Base-by-base conservation (phyloP, 1,284 basidiomycete genomes). In the Sutorius eximius region DNA sequence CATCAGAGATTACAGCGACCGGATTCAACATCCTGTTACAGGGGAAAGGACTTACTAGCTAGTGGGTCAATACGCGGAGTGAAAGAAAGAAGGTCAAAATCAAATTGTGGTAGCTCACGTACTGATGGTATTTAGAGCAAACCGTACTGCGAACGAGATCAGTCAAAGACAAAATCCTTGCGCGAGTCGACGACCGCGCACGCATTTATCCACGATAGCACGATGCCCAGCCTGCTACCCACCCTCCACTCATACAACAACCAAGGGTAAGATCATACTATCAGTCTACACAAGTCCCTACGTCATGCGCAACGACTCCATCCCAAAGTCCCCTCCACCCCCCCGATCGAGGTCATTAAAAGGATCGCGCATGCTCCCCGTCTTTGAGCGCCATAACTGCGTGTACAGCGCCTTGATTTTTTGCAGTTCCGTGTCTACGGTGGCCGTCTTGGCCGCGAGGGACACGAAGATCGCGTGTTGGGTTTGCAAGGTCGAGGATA, bases 391-490 rank as follows among this genome's bases (percentile, higher is more conserved):
- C 86, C 86, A 89, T 9, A 89, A 72, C 55, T 82, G 78, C 1
- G 78, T 77, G 54, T 82, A 82, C 29, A 79, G 61, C 20, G 66
- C 68, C 67, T 89, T 89, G 62, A 91, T 78, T 69, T 85, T 86
- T 65, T 89, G 85, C 37, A 91, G 66, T 60, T 89, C 87, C 1
- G 78, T 77, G 55, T 91, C 84, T 7, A 89, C 70, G 2, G 81
- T 74, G 13, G 89, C 88, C 2, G 86, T 86, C 70, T 84, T 88
- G 59, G 77, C 80, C 6, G 89, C 89, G 32, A 91, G 79, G 4
- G 86, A 77, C 24, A 90, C 77, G 70, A 89, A 91, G 3, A 83
- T 86, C 7, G 80, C 75, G 60, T 91, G 83, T 69, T 91, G 88
- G 4, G 85, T 84, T 68, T 89, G 86, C 22, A 91, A 74, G 10